Evolutionary conservation across 2,329 filamentous ascomycete species (phyloP).

Genomic region (Verticillium longisporum): DNA sequence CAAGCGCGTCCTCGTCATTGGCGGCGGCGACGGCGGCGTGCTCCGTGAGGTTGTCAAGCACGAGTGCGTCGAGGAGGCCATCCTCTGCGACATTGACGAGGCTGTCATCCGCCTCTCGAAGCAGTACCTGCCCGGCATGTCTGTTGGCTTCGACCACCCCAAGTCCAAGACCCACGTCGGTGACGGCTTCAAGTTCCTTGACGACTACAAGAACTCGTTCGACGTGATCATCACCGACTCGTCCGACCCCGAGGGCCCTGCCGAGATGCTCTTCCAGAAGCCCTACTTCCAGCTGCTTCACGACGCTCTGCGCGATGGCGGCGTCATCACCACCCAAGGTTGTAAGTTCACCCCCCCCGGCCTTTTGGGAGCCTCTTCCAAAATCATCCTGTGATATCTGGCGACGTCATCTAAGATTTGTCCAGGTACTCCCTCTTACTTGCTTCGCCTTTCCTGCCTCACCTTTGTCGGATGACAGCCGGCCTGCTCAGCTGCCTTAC

Average conservation of each 20-base stretch:
- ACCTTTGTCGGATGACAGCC: neutral
- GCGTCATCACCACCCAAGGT: conserved; percentile 99
- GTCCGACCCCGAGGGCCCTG: conserved; percentile 93
- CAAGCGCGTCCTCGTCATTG: conserved; percentile 97
- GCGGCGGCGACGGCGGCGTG: conserved; percentile 94
- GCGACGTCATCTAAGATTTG: conserved; percentile 2
- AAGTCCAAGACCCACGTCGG: conserved; percentile 89
- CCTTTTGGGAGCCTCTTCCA: conserved; percentile 24
- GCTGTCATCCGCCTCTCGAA: conserved; percentile 97
- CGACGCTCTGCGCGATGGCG: conserved; percentile 85
- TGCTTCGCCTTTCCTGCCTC: neutral
- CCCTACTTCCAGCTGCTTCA: conserved; percentile 94
- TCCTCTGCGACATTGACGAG: conserved; percentile 98
- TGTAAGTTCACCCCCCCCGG: conserved; percentile 72
- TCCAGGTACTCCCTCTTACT: conserved; percentile 3
- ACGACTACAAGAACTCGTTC: conserved; percentile 93
- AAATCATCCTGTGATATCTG: neutral
- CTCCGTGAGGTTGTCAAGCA: conserved; percentile 99
- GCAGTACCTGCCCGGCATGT: conserved; percentile 94
- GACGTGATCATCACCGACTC: conserved; percentile 99
- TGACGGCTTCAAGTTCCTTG: conserved; percentile 98
- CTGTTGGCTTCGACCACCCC: conserved; percentile 86
- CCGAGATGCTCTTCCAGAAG: conserved; percentile 96
- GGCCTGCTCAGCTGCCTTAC: neutral
- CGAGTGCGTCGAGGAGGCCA: conserved; percentile 90